Conservation (phyloP, 2,329 filamentous ascomycete species). For the Thelonectria blattea region DNA sequence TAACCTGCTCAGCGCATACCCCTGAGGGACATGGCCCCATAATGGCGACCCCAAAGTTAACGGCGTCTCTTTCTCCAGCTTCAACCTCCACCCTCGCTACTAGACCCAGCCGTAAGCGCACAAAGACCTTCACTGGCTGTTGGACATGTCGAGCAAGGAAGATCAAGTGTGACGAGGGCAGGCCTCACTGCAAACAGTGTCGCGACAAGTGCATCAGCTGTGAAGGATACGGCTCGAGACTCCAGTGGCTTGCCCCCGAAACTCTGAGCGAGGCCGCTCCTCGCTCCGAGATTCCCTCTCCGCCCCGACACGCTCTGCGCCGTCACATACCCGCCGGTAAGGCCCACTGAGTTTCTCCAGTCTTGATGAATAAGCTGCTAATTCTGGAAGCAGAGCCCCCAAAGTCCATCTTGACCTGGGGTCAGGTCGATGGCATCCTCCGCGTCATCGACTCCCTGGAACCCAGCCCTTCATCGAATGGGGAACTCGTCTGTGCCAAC, state of each 20-base stretch:
- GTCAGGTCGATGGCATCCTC: slow-evolving; percentile 25
- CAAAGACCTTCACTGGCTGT: slow-evolving; percentile 38
- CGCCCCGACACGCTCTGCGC: slow-evolving; percentile 3
- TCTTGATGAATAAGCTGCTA: neutral
- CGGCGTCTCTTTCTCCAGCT: neutral
- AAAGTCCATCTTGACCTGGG: slow-evolving; percentile 14
- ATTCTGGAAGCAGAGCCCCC: slow-evolving; percentile 10
- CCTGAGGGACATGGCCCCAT: neutral
- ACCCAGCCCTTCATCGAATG: neutral
- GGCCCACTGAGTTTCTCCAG: neutral
- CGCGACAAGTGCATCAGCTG: slow-evolving; percentile 38
- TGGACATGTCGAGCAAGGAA: slow-evolving; percentile 34
- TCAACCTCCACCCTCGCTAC: neutral
- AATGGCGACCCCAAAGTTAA: slow-evolving; percentile 3
- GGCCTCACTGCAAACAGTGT: slow-evolving; percentile 30
- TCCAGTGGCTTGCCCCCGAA: slow-evolving; percentile 35
- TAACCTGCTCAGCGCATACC: neutral
- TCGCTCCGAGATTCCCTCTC: slow-evolving; percentile 17
- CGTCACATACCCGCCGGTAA: slow-evolving; percentile 23
- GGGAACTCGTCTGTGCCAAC: slow-evolving; percentile 9
- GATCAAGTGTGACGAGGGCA: slow-evolving; percentile 35
- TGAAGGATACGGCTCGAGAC: slow-evolving; percentile 40
- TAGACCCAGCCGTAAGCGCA: slow-evolving; percentile 24
- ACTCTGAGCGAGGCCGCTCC: neutral
- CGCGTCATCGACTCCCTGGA: slow-evolving; percentile 18